Percentiles rank a stretch among this genome's conserved stretches.
Conservation (phyloP, 257 asterid genomes). For the Solanum pinnatisectum region DNA sequence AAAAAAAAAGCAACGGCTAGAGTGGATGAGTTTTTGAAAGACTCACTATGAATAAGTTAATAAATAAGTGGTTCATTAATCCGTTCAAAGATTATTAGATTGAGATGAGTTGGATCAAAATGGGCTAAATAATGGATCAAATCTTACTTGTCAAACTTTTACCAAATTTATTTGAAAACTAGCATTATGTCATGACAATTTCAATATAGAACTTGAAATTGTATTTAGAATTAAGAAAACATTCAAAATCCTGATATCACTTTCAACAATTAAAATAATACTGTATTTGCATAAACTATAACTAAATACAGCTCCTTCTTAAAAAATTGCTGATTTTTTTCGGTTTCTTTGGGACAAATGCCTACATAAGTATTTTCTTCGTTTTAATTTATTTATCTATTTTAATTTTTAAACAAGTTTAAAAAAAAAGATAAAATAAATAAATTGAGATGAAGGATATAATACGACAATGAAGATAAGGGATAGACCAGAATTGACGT, state of each 20-base stretch:
- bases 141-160: background rate
- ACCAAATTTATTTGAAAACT: background rate
- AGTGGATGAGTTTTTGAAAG: too few species aligned
- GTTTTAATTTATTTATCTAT: too few species aligned
- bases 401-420: too few species aligned
- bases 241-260: background rate
- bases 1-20: accelerated
- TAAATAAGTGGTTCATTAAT: too few species aligned
- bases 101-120: too few species aligned
- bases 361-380: too few species aligned
- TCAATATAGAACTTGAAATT: background rate
- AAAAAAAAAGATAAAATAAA: too few species aligned
- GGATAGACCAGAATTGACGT: background rate
- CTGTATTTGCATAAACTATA: too few species aligned
- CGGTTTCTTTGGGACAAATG: too few species aligned
- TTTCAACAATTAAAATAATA: background rate
- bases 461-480: background rate
- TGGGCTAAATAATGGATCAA: background rate
- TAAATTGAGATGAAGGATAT: background rate
- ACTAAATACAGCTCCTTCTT: background rate
- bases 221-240: background rate
- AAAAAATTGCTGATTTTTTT: too few species aligned
- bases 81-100: background rate
- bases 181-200: background rate
- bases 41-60: too few species aligned